A percentile compares a stretch with the other conserved stretches of the same genome.
These are phyloP conservation scores for Cylindrotheca closterium DNA, from an alignment of 108 stramenopile species.

Conservation along the genomic window DNA sequence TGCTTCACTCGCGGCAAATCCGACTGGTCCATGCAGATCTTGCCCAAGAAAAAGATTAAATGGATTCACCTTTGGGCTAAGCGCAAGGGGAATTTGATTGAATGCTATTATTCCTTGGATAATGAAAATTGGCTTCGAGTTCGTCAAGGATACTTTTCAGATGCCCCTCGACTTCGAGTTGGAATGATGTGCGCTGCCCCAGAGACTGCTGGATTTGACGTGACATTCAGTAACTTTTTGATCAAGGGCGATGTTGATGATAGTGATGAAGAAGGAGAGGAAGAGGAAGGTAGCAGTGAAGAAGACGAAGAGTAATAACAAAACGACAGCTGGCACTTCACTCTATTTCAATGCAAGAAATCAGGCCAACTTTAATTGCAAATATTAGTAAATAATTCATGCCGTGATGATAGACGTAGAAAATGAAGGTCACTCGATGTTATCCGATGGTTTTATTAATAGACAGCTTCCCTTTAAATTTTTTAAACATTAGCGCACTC, in stretches of 20 bases:
- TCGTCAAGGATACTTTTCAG: conserved; percentile 36
- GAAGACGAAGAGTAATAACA: too few relatives aligned
- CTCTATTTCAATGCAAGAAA: too few relatives aligned
- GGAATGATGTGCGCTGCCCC: conserved; percentile 47
- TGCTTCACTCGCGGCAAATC: conserved; percentile 43
- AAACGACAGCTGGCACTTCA: too few relatives aligned
- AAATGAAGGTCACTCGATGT: too few relatives aligned
- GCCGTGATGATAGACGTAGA: too few relatives aligned
- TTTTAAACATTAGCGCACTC: too few relatives aligned
- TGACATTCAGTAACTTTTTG: conserved; percentile 33
- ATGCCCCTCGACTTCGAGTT: conserved; percentile 27
- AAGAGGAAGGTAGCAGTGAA: too few relatives aligned
- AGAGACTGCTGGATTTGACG: conserved; percentile 35
- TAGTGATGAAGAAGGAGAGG: conserved; percentile 17
- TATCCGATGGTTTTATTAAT: too few relatives aligned
- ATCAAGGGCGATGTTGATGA: conserved; percentile 37
- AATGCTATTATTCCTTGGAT: conserved; percentile 40
- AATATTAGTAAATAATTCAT: too few relatives aligned
- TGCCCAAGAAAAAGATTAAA: conserved; percentile 31
- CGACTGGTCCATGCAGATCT: conserved; percentile 43
- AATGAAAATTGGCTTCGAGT: conserved; percentile 41
- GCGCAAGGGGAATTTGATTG: conserved; percentile 28
- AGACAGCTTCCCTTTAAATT: too few relatives aligned
- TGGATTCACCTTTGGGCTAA: conserved; percentile 38
- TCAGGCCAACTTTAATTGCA: too few relatives aligned